phyloP scores from a whole-genome alignment of 805 yeast genomes.

The Sungouiella thailandica region DNA sequence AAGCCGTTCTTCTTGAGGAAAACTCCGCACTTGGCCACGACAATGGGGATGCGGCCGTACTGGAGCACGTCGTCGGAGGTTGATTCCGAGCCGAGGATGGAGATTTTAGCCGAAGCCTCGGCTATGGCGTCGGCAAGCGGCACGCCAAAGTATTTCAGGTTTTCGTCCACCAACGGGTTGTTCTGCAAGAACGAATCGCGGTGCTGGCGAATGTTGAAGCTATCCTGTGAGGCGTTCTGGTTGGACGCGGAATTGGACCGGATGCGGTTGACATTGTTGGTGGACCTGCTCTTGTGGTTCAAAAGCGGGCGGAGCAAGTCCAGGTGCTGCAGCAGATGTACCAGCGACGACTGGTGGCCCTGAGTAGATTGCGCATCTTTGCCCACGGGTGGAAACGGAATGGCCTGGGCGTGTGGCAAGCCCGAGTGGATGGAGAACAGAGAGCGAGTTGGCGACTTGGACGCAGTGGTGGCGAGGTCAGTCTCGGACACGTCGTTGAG shows the following conservation, averaged over 20 bases:
- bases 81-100: slow-evolving; percentile 47
- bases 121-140: slow-evolving; percentile 65
- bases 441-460: slow-evolving; percentile 16
- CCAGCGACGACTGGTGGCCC: slow-evolving; percentile 5
- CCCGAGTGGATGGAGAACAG: slow-evolving; percentile 8
- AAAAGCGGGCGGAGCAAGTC: slow-evolving; percentile 42
- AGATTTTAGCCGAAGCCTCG: slow-evolving; percentile 73
- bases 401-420: slow-evolving; percentile 11
- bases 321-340: slow-evolving; percentile 1
- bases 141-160: slow-evolving; percentile 69
- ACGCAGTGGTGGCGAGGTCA: slow-evolving; percentile 14
- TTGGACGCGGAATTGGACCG: slow-evolving; percentile 34
- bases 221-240: slow-evolving; percentile 10
- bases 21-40: slow-evolving; percentile 94
- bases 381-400: slow-evolving; percentile 9
- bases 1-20: slow-evolving; percentile 74
- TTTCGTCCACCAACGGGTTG: slow-evolving; percentile 41
- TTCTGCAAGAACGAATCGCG: slow-evolving; percentile 46
- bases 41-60: slow-evolving; percentile 86
- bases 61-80: slow-evolving; percentile 40
- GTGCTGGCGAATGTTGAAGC: slow-evolving; percentile 35
- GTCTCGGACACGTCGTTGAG: slow-evolving; percentile 27
- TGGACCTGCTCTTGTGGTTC: slow-evolving; percentile 47
- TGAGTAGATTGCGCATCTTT: too few relatives aligned
- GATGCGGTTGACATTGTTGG: slow-evolving; percentile 39